phyloP scores from a whole-genome alignment of 257 asterid species.

The Eucommia ulmoides region DNA sequence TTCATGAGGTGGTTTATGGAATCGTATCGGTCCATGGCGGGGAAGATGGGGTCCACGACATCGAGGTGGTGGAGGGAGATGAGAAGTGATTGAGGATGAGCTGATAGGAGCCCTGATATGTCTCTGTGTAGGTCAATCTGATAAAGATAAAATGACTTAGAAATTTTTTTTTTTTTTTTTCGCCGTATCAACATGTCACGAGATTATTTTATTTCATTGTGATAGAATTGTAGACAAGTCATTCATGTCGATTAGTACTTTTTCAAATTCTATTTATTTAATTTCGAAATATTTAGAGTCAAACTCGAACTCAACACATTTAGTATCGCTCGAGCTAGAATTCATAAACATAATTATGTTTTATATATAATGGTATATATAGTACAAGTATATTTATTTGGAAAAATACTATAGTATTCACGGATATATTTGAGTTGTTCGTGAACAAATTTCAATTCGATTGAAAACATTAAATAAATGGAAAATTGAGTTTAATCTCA shows the following conservation, averaged over 20 bases:
- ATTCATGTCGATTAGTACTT: too few relatives aligned
- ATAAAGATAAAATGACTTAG: not conserved
- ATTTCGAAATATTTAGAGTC: not conserved
- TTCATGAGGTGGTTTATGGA: conserved; percentile 26
- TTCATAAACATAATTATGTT: too few relatives aligned
- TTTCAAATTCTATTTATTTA: too few relatives aligned
- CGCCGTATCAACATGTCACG: not conserved
- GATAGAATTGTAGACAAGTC: too few relatives aligned
- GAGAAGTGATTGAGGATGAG: conserved; percentile 35
- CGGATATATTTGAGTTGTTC: not conserved
- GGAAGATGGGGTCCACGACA: conserved; percentile 33
- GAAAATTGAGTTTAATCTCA: not conserved
- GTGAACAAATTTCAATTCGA: not conserved
- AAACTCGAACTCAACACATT: not conserved
- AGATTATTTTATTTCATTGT: too few relatives aligned
- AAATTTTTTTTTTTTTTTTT: not conserved
- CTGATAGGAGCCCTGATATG: conserved; percentile 31
- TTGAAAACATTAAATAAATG: not conserved
- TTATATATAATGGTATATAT: too few relatives aligned
- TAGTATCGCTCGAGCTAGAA: too few relatives aligned
- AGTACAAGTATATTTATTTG: too few relatives aligned
- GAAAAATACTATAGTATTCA: too few relatives aligned
- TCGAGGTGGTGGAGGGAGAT: conserved; percentile 43
- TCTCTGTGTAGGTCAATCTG: conserved; percentile 30
- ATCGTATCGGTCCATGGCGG: conserved; percentile 18